Evolutionary conservation across 495 filamentous ascomycete species (phyloP).

Genomic region (Penicillium diatomitis): DNA sequence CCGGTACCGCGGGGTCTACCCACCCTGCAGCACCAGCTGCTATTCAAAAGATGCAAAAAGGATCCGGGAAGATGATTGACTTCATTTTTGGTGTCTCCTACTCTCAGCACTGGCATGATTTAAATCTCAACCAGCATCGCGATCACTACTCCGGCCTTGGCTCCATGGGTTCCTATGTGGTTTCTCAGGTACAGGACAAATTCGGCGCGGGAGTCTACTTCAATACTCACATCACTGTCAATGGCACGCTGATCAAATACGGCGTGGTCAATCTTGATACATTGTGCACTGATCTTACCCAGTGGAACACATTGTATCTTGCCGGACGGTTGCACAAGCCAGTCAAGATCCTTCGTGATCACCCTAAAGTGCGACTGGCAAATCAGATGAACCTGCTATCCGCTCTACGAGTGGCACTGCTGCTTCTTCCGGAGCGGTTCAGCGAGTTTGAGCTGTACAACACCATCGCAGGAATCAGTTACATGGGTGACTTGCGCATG

Average conservation of each 20-base stretch:
- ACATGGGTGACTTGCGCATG: conserved; percentile 94
- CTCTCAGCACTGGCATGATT: conserved; percentile 91
- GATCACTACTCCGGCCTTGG: conserved; percentile 87
- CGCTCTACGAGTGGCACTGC: conserved; percentile 77
- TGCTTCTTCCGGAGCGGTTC: conserved; percentile 75
- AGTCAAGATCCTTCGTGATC: conserved; percentile 92
- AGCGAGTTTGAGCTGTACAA: conserved; percentile 81
- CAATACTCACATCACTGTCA: conserved; percentile 92
- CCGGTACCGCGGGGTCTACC: conserved; percentile 36
- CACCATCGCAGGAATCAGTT: conserved; percentile 84
- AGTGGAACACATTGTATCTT: conserved; percentile 90
- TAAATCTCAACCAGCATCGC: conserved; percentile 81
- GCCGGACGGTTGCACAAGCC: conserved; percentile 94
- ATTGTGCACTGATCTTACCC: conserved; percentile 70
- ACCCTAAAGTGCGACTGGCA: conserved; percentile 79
- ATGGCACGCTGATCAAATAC: conserved; percentile 94
- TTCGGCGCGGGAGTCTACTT: conserved; percentile 95
- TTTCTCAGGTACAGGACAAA: conserved; percentile 75
- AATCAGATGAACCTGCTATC: conserved; percentile 94
- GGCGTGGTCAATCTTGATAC: conserved; percentile 90
- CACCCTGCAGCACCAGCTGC: conserved; percentile 72
- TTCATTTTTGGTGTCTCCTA: conserved; percentile 95
- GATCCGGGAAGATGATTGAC: conserved; percentile 91
- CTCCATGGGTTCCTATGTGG: conserved; percentile 72
- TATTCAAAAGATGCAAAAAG: conserved; percentile 71